Evolutionary conservation across 352 stramenopile genomes (phyloP), one percentile per base, ranked within the genome.

Genomic region (Phytophthora ramorum): DNA sequence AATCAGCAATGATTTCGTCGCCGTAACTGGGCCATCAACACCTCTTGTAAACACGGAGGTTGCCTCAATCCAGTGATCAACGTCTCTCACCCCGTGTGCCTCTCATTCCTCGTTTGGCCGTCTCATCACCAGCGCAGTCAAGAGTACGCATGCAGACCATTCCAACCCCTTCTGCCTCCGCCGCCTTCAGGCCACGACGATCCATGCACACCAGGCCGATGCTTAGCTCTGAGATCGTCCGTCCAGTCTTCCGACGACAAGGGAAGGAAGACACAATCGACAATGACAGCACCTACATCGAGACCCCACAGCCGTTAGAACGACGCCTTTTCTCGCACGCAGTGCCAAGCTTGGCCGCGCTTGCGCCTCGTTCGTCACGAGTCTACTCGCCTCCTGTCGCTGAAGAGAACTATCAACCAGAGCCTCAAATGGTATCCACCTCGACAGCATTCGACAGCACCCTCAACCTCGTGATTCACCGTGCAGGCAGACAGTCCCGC

Each of bases 191-290:
- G 8, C 35, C 16, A 24, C 26, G 10, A 19, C 35, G 44, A 50
- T 4, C 8, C 13, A 57, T 17, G 30, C 38, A 12, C n/a, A 14
- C 45, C 16, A n/a, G 54, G 16, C 38, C 54, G 16, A 34, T 14
- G 2, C 34, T 65, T 7, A 59, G 46, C 24, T 57, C 54, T 17
- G 54, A 61, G 7, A 65, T 70, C 14, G 48, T 65, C 24, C 47
- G 62, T 9, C 48, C 54, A 13, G 47, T 60, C 32, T 56, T 10
- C 28, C 10, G 4, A 0, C n/a, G 54, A 46, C 19, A 30, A 16
- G 7, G 6, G 34, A 12, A 13, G 28, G 12, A 17, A 3, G 49
- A 10, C n/a, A 37, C 26, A 2, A 17, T 51, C 7, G 2, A 35
- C 16, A 40, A 19, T 17, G 20, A 44, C 34, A 44, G 9, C 51